phyloP scores from a whole-genome alignment of 2,329 filamentous ascomycete species.

The Scolecobasidium constrictum region DNA sequence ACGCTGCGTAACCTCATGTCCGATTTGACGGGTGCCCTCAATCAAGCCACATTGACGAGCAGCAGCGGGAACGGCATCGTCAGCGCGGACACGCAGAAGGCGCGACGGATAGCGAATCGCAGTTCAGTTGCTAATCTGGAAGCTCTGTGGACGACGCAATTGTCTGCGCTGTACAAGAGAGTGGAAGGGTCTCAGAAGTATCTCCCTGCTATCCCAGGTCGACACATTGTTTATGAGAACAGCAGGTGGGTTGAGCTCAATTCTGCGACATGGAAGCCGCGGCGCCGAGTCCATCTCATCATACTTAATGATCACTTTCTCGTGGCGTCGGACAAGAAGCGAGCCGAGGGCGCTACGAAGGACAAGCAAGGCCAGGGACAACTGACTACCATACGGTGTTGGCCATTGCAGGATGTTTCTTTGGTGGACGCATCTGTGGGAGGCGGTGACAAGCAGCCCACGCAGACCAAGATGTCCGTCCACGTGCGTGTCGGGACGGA shows the following conservation, averaged over 20 bases:
- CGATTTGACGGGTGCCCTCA: conserved; percentile 55
- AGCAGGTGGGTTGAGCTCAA: conserved; percentile 93
- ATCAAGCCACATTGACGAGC: conserved; percentile 28
- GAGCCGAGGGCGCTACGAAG: conserved; percentile 52
- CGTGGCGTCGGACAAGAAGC: conserved; percentile 88
- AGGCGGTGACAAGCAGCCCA: conserved; percentile 40
- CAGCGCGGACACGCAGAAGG: conserved; percentile 16
- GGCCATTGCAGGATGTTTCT: conserved; percentile 85
- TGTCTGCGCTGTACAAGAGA: conserved; percentile 83
- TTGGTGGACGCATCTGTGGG: conserved; percentile 66
- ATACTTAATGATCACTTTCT: conserved; percentile 90
- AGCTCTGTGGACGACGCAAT: conserved; percentile 55
- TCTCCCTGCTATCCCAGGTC: conserved; percentile 76
- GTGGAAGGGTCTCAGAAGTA: conserved; percentile 99
- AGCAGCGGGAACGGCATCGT: conserved; percentile 18
- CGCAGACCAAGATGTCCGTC: conserved; percentile 66
- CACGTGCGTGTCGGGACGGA: conserved; percentile 84
- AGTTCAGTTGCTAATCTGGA: conserved; percentile 75
- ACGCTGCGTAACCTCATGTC: conserved; percentile 83
- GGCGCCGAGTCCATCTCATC: conserved; percentile 81
- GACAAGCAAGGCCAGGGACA: conserved; percentile 37
- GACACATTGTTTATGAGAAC: conserved; percentile 88
- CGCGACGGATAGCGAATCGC: conserved; percentile 59
- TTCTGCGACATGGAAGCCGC: conserved; percentile 91
- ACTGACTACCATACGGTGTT: conserved; percentile 86